Base-by-base conservation (phyloP, 1,139 yeast genomes). In the Geotrichum aggregatum region DNA sequence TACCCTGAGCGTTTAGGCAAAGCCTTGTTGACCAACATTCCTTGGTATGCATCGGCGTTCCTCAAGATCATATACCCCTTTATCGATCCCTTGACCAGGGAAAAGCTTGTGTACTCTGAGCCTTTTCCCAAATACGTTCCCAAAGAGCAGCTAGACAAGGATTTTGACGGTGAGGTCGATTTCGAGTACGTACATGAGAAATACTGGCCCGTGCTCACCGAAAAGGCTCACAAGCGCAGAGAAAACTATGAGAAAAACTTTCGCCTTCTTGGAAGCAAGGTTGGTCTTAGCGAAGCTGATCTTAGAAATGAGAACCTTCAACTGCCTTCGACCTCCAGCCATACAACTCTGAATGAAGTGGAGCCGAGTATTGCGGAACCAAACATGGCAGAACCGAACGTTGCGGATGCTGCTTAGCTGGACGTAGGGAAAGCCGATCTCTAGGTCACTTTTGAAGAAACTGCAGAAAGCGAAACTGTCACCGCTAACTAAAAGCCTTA, bases 1-100 rank as follows among this genome's bases (percentile, higher is more conserved):
- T 92, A 92, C 66, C 98, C 98, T 1, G 98, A 92, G 69, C 78
- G 98, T 63, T 76, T 92, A 59, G 98, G 98, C 24, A 83, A 83
- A 64, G 97, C 97, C 0, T 74, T 91, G 49, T 76, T 92, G 58
- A 87, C 95, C 42, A 91, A 92, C 66, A 87, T 92, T 58, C 98
- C 98, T 11, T 86, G 95, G 83, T 71, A 89, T 49, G 98, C 91
- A 1, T 84, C 94, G 79, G 83, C 95, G 2, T 92, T 92, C 66
- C 75, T 92, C 65, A 89, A 87, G 70, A 73, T 91, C 57, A 91
- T 91, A 54, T 87, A 87, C 58, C 98, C 98, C 1, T 92, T 92
- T 65, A 91, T 92, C 57, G 98, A 92, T 65, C 98, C 98, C 2
- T 71, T 88, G 65, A 92, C 98, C 1, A 77, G 95, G 60, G 96